These are phyloP conservation scores for Beauveria sp. DNA, from an alignment of 2,329 filamentous ascomycete genomes.

Conservation along the genomic window DNA sequence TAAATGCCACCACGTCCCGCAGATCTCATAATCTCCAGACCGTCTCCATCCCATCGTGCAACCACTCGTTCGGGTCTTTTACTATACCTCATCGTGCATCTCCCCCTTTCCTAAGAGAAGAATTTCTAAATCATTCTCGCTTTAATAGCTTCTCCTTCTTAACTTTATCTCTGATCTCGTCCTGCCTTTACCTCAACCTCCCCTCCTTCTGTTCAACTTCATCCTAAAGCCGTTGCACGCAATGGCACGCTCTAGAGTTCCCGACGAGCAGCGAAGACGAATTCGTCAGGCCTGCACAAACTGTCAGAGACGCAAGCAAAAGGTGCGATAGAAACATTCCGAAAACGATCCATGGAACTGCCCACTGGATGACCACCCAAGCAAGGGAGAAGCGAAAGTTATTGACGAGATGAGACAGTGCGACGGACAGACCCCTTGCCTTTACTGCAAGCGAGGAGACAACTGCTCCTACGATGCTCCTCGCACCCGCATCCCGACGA, in stretches of 20 bases:
- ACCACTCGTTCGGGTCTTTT: too few species aligned
- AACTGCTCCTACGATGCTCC: slow-evolving; percentile 31
- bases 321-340: slow-evolving; percentile 36
- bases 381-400: not conserved
- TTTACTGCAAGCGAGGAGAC: slow-evolving; percentile 48
- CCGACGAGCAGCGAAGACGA: slow-evolving; percentile 53
- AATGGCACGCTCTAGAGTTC: slow-evolving; percentile 48
- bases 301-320: slow-evolving; percentile 61
- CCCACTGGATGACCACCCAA: not conserved
- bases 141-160: too few species aligned
- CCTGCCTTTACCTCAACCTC: too few species aligned
- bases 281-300: slow-evolving; percentile 56
- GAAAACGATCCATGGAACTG: not conserved
- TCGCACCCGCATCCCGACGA: slow-evolving; percentile 12
- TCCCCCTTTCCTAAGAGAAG: too few species aligned
- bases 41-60: too few species aligned
- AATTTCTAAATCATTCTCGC: too few species aligned
- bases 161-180: too few species aligned
- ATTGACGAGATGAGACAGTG: slow-evolving; percentile 34
- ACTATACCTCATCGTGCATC: too few species aligned
- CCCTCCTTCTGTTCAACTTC: too few species aligned
- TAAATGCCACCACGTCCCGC: too few species aligned
- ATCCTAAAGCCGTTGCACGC: not conserved
- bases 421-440: slow-evolving; percentile 50
- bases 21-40: too few species aligned